Base-by-base conservation (phyloP, 2,329 filamentous ascomycete species). In the Microdochium nivale region DNA sequence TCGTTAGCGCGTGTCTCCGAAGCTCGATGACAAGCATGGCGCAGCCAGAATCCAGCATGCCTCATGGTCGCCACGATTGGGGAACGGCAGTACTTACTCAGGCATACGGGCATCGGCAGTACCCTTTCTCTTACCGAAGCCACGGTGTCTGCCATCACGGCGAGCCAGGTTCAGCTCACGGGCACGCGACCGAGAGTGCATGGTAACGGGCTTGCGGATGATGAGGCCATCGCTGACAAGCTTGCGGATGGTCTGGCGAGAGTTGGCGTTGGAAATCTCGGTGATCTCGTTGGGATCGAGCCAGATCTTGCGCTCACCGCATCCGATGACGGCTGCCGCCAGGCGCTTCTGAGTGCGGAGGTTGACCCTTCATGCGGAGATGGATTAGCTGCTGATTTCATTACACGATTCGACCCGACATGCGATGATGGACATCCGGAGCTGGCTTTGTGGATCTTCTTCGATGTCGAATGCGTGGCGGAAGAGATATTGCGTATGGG, bases 81-180 rank as follows among this genome's bases (percentile, higher is more conserved):
- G 14, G 35, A 19, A 19, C 10, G 21, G 23, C 9, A 23, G 19
- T 44, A 71, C 87, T 73, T 88, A 94, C 88, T 86, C 87, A 72
- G 92, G 92, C 94, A 99, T 99, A 86, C 94, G 90, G 73, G 94
- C 92, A 74, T 99, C 92, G 74, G 89, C 89, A 70, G 95, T 97
- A 96, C 94, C 95, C 92, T 99, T 99, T 79, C 94, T 90, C 90
- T 99, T 99, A 89, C 94, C 94, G 81, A 96, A 96, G 74, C 94
- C 94, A 78, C 94, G 88, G 84, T 99, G 94, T 78, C 94, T 85
- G 72, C 94, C 94, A 71, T 95, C 91, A 72, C 91, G 84, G 79
- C 94, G 87, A 73, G 94, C 88, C 61, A 89, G 88, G 76, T 88
- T 95, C 75, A 99, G 83, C 77, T 94, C 91, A 70, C 95, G 88